phyloP scores from a whole-genome alignment of 1,139 yeast genomes.

The Wickerhamomyces sp. region DNA sequence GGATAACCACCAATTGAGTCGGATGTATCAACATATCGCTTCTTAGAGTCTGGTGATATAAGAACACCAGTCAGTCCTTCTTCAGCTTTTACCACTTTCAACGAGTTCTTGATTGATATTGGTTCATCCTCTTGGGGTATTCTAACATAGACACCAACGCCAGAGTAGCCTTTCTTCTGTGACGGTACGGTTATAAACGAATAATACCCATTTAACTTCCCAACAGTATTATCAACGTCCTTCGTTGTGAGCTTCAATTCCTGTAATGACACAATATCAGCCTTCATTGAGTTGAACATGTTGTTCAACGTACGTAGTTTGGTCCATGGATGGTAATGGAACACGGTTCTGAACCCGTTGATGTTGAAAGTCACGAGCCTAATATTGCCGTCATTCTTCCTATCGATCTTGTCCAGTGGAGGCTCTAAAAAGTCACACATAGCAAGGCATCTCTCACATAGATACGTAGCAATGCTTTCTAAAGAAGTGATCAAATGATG shows the following conservation, averaged over 20 bases:
- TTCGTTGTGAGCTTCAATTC: conserved; percentile 68
- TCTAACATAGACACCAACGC: conserved; percentile 82
- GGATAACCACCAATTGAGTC: conserved; percentile 74
- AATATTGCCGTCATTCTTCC: conserved; percentile 9
- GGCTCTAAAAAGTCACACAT: not conserved
- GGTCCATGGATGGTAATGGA: conserved; percentile 83
- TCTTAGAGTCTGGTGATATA: conserved; percentile 23
- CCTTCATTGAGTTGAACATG: conserved; percentile 53
- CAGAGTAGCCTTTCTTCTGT: conserved; percentile 76
- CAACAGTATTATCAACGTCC: conserved; percentile 46
- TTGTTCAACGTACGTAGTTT: conserved; percentile 41
- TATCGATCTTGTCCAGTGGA: conserved; percentile 12
- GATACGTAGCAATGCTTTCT: too few species aligned
- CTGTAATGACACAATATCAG: conserved; percentile 78
- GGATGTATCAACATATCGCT: conserved; percentile 17
- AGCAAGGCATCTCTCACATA: not conserved
- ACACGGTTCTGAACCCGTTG: conserved; percentile 76
- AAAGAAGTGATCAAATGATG: too few species aligned
- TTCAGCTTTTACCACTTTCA: conserved; percentile 68
- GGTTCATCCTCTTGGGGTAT: conserved; percentile 40
- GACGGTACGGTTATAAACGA: conserved; percentile 69
- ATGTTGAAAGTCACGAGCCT: conserved; percentile 74
- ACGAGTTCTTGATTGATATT: conserved; percentile 28
- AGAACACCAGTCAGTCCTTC: conserved; percentile 85
- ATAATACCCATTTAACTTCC: conserved; percentile 50